Conservation (phyloP, 2,329 filamentous ascomycete species). For the Ophiostoma ips region DNA sequence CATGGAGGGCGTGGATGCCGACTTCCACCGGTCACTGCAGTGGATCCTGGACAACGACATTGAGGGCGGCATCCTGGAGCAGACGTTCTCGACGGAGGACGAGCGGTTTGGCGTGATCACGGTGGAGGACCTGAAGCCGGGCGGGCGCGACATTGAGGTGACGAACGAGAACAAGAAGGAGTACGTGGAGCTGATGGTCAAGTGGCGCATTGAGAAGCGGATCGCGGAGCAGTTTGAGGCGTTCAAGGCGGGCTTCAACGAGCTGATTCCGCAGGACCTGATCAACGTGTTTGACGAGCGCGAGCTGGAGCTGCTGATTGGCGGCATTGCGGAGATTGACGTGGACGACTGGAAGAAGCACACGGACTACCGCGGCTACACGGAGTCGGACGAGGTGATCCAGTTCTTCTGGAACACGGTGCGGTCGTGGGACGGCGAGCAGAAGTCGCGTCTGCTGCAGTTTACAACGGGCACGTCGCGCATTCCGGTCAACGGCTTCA, state of each 20-base stretch:
- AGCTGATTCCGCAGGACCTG: slow-evolving; percentile 88
- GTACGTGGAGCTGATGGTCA: slow-evolving; percentile 96
- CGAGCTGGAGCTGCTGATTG: slow-evolving; percentile 89
- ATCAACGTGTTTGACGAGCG: slow-evolving; percentile 98
- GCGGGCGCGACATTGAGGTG: slow-evolving; percentile 82
- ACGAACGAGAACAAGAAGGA: slow-evolving; percentile 99
- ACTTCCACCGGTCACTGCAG: slow-evolving; percentile 89
- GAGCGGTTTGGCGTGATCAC: slow-evolving; percentile 92
- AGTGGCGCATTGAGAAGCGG: slow-evolving; percentile 98
- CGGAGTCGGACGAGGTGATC: slow-evolving; percentile 92
- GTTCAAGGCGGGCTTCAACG: slow-evolving; percentile 94
- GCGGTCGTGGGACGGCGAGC: slow-evolving; percentile 91
- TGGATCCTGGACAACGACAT: slow-evolving; percentile 99
- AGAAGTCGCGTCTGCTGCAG: slow-evolving; percentile 90
- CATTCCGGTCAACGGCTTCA: slow-evolving; percentile 98
- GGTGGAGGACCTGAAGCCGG: slow-evolving; percentile 84
- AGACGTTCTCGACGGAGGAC: slow-evolving; percentile 94
- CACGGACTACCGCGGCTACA: slow-evolving; percentile 97
- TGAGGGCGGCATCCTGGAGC: slow-evolving; percentile 75
- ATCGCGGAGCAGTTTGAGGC: slow-evolving; percentile 97
- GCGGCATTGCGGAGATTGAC: slow-evolving; percentile 98
- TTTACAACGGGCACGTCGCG: slow-evolving; percentile 95
- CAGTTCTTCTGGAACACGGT: slow-evolving; percentile 99
- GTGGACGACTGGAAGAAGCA: slow-evolving; percentile 99
- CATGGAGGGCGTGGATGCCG: slow-evolving; percentile 98